These are phyloP conservation scores for Trypethelium eluteriae DNA, from an alignment of 495 filamentous ascomycete genomes.

Conservation along the genomic window DNA sequence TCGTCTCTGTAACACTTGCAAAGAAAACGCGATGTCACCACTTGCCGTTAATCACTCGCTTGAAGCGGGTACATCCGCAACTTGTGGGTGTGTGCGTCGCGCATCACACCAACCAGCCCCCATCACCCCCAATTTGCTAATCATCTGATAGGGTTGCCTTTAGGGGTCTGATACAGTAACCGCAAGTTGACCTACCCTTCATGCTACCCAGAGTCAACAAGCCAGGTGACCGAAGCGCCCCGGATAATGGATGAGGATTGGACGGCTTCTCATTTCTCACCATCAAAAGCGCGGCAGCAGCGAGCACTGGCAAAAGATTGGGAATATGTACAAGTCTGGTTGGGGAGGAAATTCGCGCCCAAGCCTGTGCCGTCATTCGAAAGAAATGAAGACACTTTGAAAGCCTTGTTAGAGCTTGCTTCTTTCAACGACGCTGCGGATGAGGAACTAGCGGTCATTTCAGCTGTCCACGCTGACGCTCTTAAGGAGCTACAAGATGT, in stretches of 20 bases:
- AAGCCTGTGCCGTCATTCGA: constrained; percentile 62
- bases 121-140: too few species aligned
- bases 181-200: too few species aligned
- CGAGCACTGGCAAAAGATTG: constrained; percentile 70
- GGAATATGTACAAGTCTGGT: constrained; percentile 79
- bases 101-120: too few species aligned
- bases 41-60: not conserved
- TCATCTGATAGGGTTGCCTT: too few species aligned
- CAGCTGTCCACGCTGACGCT: constrained; percentile 52
- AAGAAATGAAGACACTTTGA: constrained; percentile 75
- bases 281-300: constrained; percentile 58
- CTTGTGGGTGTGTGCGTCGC: too few species aligned
- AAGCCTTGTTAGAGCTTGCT: constrained; percentile 65
- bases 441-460: constrained; percentile 55
- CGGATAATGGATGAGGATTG: constrained; percentile 23
- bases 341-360: constrained; percentile 58
- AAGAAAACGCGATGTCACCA: not conserved
- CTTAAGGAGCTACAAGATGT: constrained; percentile 38
- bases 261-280: constrained; percentile 59
- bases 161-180: too few species aligned
- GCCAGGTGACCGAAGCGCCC: not conserved
- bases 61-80: not conserved
- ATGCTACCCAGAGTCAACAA: too few species aligned
- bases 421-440: constrained; percentile 74
- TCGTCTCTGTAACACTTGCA: not conserved